Percentiles rank a stretch among this genome's conserved stretches.
phyloP scores from a whole-genome alignment of 2,329 filamentous ascomycete species.

The Byssochlamys sp. region DNA sequence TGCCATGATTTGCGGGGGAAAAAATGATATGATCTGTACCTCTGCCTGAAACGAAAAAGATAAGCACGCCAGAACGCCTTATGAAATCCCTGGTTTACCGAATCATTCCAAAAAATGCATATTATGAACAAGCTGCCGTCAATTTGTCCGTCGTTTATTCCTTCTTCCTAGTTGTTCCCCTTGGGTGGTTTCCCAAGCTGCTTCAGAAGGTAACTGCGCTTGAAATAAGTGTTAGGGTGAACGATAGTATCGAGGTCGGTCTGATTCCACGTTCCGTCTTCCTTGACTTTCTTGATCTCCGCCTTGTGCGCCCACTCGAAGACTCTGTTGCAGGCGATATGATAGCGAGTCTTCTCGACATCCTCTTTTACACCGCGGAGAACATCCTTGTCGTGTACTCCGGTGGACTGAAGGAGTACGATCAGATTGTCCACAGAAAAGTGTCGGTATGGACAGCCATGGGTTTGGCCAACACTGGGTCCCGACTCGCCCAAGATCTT shows the following conservation, averaged over 20 bases:
- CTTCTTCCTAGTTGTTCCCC: slow-evolving; percentile 52
- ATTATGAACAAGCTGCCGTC: slow-evolving; percentile 9
- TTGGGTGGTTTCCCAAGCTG: slow-evolving; percentile 53
- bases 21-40: neutral
- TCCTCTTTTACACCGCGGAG: slow-evolving; percentile 77
- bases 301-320: slow-evolving; percentile 79
- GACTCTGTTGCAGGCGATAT: slow-evolving; percentile 92
- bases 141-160: slow-evolving; percentile 21
- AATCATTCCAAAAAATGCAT: neutral
- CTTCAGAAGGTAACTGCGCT: slow-evolving; percentile 81
- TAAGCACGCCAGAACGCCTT: neutral
- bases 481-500: slow-evolving; percentile 86
- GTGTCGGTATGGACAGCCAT: slow-evolving; percentile 94
- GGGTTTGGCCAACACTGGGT: slow-evolving; percentile 74
- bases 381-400: slow-evolving; percentile 67
- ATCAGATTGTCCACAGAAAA: slow-evolving; percentile 82
- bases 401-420: slow-evolving; percentile 63
- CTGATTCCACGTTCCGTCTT: slow-evolving; percentile 60
- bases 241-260: slow-evolving; percentile 87
- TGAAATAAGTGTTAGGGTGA: slow-evolving; percentile 97
- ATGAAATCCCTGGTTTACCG: neutral
- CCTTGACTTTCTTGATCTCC: slow-evolving; percentile 67
- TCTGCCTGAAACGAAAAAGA: neutral
- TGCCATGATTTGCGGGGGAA: neutral
- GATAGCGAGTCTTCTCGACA: slow-evolving; percentile 76